These are phyloP conservation scores for Neoscytalidium dimidiatum DNA, from an alignment of 2,329 filamentous ascomycete genomes.

Conservation along the genomic window DNA sequence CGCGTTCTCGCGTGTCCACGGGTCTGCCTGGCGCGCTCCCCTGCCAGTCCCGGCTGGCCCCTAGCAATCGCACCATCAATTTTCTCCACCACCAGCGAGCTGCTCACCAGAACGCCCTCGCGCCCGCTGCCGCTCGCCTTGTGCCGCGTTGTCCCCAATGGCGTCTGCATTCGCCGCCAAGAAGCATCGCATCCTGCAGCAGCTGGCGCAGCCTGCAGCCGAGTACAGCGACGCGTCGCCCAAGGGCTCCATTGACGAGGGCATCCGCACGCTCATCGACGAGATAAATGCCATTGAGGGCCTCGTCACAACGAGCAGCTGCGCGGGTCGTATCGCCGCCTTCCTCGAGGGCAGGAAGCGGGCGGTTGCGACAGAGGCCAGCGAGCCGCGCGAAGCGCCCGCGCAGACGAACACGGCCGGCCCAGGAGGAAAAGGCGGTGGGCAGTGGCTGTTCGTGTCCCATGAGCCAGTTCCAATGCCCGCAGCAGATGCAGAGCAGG, in stretches of 20 bases:
- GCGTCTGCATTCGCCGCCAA: constrained; percentile 47
- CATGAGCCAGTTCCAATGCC: constrained; percentile 66
- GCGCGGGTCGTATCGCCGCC: constrained; percentile 82
- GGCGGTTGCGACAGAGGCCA: constrained; percentile 21
- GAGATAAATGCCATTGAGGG: constrained; percentile 75
- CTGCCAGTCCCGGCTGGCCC: background rate
- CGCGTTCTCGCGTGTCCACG: constrained; percentile 18
- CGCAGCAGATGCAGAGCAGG: constrained; percentile 15
- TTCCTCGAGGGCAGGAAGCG: constrained; percentile 77
- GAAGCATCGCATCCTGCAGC: constrained; percentile 72
- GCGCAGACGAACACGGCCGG: constrained; percentile 51
- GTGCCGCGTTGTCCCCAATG: constrained; percentile 25
- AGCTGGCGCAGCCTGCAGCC: constrained; percentile 67
- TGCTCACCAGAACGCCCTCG: background rate
- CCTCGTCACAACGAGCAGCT: constrained; percentile 90
- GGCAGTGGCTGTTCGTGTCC: constrained; percentile 84
- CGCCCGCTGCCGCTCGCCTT: background rate
- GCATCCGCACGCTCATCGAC: constrained; percentile 74
- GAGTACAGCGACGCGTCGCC: constrained; percentile 83
- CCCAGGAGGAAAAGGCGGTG: constrained; percentile 82
- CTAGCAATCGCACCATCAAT: background rate
- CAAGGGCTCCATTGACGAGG: constrained; percentile 82
- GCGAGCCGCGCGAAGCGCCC: constrained; percentile 24
- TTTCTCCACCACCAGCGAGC: background rate
- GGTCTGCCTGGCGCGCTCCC: background rate